Base-by-base conservation (phyloP, 2,329 filamentous ascomycete species). In the Colletotrichum melonis region DNA sequence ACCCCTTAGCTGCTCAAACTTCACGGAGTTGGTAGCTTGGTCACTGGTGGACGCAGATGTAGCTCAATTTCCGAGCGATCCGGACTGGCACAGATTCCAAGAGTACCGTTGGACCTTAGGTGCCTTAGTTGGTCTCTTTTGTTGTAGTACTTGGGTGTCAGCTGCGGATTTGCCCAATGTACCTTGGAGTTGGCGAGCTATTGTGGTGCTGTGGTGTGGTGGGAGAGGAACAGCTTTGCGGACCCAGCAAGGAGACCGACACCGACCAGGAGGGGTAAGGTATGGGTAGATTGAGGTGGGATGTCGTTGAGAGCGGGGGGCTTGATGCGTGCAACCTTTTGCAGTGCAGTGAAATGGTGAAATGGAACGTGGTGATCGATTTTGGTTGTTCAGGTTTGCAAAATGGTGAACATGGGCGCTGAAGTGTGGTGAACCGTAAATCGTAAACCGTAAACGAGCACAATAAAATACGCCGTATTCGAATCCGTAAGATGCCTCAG, bases 1-100 rank as follows among this genome's bases (percentile, higher is more conserved):
- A 35, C 32, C 32, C 32, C 32, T 35, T 35, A 30, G 58, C 26
- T 28, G 49, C 32, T 35, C 54, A 16, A 56, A 28, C 38, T 19
- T 42, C 38, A 42, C 16, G 58, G 38, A 67, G 42, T 2, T 46
- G 59, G 11, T 35, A 35, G 4, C 32, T 35, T 35, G 32, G 32
- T 35, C 9, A 12, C 9, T 12, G 32, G 32, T 59, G 42, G 14
- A 19, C 56, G 57, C 35, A 22, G 11, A 26, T 3, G 35, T n/a
- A 24, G 26, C 30, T 57, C 67, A 69, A 64, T 73, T 42, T 64
- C 70, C 70, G 70, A 62, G 66, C 59, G 70, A 55, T 69, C 66
- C 66, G 70, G 59, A 24, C 7, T 59, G 52, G 56, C 38, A 35
- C 49, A 11, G 28, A 26, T 42, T 49, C 22, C 22, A 63, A 12